A percentile compares a stretch with the other conserved stretches of the same genome.
phyloP scores from a whole-genome alignment of 306 rosid genomes.

The Parietaria judaica region DNA sequence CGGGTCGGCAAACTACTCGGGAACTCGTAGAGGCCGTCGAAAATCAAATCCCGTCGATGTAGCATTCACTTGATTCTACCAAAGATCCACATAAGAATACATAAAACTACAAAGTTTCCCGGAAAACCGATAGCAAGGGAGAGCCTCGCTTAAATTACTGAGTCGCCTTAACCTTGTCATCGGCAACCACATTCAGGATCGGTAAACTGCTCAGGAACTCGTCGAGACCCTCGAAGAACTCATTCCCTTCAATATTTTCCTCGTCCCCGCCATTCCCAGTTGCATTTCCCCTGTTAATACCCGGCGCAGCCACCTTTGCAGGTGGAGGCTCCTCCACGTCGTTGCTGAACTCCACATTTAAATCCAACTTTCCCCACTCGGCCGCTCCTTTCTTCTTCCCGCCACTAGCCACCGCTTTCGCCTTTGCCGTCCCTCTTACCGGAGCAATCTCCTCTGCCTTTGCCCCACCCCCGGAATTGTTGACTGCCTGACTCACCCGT shows the following conservation, averaged over 20 bases:
- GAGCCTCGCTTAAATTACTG: constrained; percentile 18
- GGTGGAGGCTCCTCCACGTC: constrained; percentile 63
- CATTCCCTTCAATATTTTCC: constrained; percentile 80
- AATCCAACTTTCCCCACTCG: constrained; percentile 74
- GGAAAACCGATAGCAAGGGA: too few species aligned
- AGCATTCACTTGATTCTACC: too few species aligned
- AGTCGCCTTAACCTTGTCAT: constrained; percentile 75
- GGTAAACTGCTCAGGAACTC: constrained; percentile 90
- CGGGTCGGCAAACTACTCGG: background rate
- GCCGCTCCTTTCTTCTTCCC: constrained; percentile 55
- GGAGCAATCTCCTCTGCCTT: constrained; percentile 14
- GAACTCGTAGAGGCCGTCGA: too few species aligned
- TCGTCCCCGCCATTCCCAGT: constrained; percentile 44
- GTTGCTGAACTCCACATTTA: constrained; percentile 93
- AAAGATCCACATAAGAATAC: too few species aligned
- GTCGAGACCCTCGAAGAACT: constrained; percentile 93
- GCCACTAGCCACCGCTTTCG: constrained; percentile 15
- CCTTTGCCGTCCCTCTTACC: constrained; percentile 11
- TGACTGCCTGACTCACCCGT: constrained; percentile 28
- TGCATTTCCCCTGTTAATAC: constrained; percentile 35
- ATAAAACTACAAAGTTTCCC: too few species aligned
- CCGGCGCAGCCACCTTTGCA: constrained; percentile 15
- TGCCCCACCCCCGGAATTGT: constrained; percentile 30
- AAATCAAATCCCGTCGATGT: too few species aligned
- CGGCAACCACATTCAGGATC: constrained; percentile 72